These are phyloP conservation scores for Paralagenidium karlingii DNA, from an alignment of 352 stramenopile species.

Conservation along the genomic window DNA sequence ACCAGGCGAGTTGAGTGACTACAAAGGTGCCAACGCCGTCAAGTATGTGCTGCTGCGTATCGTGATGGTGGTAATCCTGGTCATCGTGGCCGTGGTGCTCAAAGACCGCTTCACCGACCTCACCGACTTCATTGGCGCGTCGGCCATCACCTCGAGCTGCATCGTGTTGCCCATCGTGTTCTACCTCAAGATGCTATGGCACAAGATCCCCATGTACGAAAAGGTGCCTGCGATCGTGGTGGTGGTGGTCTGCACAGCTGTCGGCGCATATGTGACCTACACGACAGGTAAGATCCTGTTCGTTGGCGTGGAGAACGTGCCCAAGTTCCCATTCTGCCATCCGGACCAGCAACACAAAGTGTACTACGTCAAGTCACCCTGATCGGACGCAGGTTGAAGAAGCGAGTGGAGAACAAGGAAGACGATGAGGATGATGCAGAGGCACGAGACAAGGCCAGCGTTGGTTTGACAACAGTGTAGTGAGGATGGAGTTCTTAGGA, in stretches of 20 bases:
- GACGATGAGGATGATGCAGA: too few species aligned
- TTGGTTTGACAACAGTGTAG: too few species aligned
- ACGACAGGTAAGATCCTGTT: constrained; percentile 39
- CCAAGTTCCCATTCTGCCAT: constrained; percentile 17
- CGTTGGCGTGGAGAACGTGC: constrained; percentile 4
- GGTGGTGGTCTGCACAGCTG: constrained; percentile 21
- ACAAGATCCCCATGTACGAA: constrained; percentile 28
- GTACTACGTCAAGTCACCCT: constrained; percentile 15
- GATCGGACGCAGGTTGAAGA: too few species aligned
- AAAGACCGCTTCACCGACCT: constrained; percentile 52
- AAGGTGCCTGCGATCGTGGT: constrained; percentile 15
- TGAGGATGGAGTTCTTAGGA: too few species aligned
- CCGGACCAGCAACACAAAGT: constrained; percentile 11
- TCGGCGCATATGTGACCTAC: constrained; percentile 38
- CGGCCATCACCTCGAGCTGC: constrained; percentile 36
- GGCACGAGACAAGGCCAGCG: too few species aligned
- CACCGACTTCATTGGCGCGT: constrained; percentile 54
- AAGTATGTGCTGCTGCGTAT: constrained; percentile 38
- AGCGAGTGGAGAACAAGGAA: too few species aligned
- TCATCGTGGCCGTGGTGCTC: constrained; percentile 20
- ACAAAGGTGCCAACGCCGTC: constrained; percentile 24
- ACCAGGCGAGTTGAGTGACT: constrained; percentile 15
- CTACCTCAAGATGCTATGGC: constrained; percentile 60
- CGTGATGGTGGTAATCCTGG: constrained; percentile 33
- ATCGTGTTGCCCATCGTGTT: constrained; percentile 58